Conservation (phyloP, 106 monocot genomes). For the Platanthera zijinensis region DNA sequence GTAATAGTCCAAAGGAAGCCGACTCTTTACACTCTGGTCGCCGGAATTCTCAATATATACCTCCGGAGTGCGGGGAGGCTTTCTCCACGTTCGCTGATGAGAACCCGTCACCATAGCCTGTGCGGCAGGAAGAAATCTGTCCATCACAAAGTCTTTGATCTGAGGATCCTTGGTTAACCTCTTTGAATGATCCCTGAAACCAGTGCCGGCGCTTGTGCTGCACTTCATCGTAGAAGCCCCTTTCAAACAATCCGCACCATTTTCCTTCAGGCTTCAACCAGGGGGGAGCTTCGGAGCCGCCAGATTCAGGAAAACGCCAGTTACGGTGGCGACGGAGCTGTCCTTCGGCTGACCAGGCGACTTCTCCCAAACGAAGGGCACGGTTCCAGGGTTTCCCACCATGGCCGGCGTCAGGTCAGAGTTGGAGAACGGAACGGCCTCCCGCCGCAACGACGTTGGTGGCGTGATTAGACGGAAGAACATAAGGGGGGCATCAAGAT, state of each 20-base stretch:
- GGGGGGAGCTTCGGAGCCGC: slow-evolving; percentile 26
- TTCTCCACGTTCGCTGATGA: slow-evolving; percentile 9
- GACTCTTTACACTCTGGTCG: slow-evolving; percentile 1
- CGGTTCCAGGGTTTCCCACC: slow-evolving; percentile 40
- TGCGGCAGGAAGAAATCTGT: slow-evolving; percentile 65
- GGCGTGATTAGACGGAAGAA: slow-evolving; percentile 54
- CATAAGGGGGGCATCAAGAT: slow-evolving; percentile 50
- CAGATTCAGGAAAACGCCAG: background rate
- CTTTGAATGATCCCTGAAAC: slow-evolving; percentile 1
- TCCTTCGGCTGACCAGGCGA: slow-evolving; percentile 66
- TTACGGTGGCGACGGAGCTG: slow-evolving; percentile 1
- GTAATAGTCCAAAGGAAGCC: slow-evolving; percentile 7
- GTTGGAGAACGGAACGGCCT: slow-evolving; percentile 46
- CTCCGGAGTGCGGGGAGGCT: background rate
- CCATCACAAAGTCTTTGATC: slow-evolving; percentile 58
- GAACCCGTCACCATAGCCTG: slow-evolving; percentile 43
- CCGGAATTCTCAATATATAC: background rate
- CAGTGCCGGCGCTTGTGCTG: slow-evolving; percentile 21
- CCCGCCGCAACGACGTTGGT: slow-evolving; percentile 1
- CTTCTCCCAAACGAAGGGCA: slow-evolving; percentile 87
- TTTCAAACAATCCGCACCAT: background rate
- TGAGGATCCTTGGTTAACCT: slow-evolving; percentile 18
- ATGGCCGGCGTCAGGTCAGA: slow-evolving; percentile 50
- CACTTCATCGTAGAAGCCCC: slow-evolving; percentile 24
- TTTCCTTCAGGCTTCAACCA: slow-evolving; percentile 6